Evolutionary conservation across 768 basidiomycete species (phyloP).

Genomic region (Paxillus involutus): DNA sequence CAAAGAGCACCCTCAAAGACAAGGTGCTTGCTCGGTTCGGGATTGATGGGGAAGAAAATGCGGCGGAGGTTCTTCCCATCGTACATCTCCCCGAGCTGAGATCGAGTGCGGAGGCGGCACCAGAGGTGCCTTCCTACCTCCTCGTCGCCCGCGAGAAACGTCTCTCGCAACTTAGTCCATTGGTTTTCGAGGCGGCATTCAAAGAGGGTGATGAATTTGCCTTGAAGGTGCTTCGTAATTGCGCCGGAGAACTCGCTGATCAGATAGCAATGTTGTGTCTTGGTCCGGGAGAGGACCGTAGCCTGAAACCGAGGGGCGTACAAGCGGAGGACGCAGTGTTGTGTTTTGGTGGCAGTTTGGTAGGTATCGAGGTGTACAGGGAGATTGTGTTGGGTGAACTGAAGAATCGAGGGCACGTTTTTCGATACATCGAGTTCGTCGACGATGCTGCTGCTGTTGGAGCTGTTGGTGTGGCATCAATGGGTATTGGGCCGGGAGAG

Average conservation of each 20-base stretch:
- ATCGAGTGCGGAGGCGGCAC: constrained; percentile 17
- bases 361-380: constrained; percentile 61
- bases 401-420: constrained; percentile 54
- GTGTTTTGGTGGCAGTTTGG: constrained; percentile 80
- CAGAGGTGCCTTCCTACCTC: constrained; percentile 26
- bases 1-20: constrained; percentile 38
- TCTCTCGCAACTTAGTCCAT: constrained; percentile 67
- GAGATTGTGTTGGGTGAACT: constrained; percentile 55
- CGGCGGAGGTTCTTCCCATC: constrained; percentile 61
- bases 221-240: constrained; percentile 50
- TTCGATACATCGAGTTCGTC: constrained; percentile 65
- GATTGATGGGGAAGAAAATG: constrained; percentile 41
- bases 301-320: constrained; percentile 37
- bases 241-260: constrained; percentile 54
- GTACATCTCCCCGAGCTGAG: constrained; percentile 64
- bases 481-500: neutral
- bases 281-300: constrained; percentile 38
- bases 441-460: constrained; percentile 69
- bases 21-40: constrained; percentile 57
- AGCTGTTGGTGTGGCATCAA: constrained; percentile 52
- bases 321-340: constrained; percentile 58
- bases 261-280: constrained; percentile 51
- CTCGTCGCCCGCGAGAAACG: constrained; percentile 63
- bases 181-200: constrained; percentile 80
- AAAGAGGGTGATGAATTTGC: constrained; percentile 67